A percentile compares a stretch with the other conserved stretches of the same genome.
phyloP scores from a whole-genome alignment of 495 filamentous ascomycete genomes.

The Tricharina praecox region DNA sequence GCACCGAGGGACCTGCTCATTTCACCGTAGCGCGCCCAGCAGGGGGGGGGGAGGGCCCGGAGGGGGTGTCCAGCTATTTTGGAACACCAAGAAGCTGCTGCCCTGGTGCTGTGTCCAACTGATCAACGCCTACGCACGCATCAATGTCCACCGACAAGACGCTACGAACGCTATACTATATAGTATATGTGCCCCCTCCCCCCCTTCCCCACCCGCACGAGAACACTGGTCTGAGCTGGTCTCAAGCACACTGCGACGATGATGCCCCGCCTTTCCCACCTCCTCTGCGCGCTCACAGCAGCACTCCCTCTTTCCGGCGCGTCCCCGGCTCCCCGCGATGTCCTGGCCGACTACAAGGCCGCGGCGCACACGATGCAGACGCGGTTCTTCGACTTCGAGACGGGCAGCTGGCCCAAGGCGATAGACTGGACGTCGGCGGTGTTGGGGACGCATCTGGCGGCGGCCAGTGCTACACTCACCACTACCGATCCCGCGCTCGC shows the following conservation, averaged over 20 bases:
- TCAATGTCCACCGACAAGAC: no score
- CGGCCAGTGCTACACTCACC: conserved; percentile 48
- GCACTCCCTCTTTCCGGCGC: background rate
- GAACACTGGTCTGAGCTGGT: background rate
- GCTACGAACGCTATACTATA: no score
- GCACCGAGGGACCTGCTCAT: no score
- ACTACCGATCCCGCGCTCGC: conserved; percentile 24
- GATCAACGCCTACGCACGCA: no score
- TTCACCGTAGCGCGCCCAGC: no score
- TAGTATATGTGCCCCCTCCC: no score
- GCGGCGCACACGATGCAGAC: conserved; percentile 61
- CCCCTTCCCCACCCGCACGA: no score
- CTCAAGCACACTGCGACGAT: background rate
- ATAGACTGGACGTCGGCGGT: conserved; percentile 96
- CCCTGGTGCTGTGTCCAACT: no score
- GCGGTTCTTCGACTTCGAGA: conserved; percentile 55
- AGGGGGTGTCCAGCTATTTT: no score
- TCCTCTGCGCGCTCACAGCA: background rate
- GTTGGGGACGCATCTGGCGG: conserved; percentile 61
- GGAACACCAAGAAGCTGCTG: no score
- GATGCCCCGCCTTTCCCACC: background rate
- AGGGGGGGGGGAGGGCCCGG: no score
- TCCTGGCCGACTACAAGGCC: conserved; percentile 32
- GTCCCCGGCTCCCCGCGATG: background rate
- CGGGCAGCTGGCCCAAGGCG: conserved; percentile 66